phyloP scores from a whole-genome alignment of 2,329 filamentous ascomycete species.

The Penicillium italicum region DNA sequence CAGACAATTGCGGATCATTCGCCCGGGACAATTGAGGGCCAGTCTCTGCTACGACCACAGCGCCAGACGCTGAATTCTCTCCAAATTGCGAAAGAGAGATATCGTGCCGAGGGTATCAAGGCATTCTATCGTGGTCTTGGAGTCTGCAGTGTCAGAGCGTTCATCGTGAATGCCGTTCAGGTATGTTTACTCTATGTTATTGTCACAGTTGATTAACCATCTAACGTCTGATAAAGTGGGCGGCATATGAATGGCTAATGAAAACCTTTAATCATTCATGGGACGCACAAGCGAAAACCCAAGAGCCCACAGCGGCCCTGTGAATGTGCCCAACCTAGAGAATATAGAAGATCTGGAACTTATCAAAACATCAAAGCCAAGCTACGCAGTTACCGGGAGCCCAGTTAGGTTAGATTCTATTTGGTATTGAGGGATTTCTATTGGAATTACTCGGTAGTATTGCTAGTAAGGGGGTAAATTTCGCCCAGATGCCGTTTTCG shows the following conservation, averaged over 20 bases:
- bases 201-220: constrained; percentile 4
- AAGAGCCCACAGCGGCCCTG: background rate
- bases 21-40: constrained; percentile 21
- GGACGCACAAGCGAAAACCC: constrained; percentile 4
- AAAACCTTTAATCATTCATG: constrained; percentile 31
- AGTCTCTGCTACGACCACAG: constrained; percentile 18
- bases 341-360: background rate
- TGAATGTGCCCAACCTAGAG: background rate
- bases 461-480: constrained; percentile 32
- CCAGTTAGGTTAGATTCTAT: constrained; percentile 23
- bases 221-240: constrained; percentile 60
- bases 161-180: constrained; percentile 87
- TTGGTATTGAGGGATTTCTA: constrained; percentile 29
- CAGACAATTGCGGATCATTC: constrained; percentile 46
- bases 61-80: constrained; percentile 51
- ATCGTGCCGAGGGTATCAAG: constrained; percentile 57
- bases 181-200: constrained; percentile 31
- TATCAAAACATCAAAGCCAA: constrained; percentile 4
- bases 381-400: constrained; percentile 19
- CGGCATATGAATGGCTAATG: constrained; percentile 88
- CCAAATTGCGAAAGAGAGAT: constrained; percentile 63
- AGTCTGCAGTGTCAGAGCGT: constrained; percentile 80
- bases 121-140: constrained; percentile 72
- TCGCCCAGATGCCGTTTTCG: constrained; percentile 21
- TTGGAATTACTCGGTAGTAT: constrained; percentile 24